Percentiles rank a stretch among this genome's conserved stretches.
Evolutionary conservation across 225 moss, liverwort and hornwort genomes (phyloP).

Genomic region (Rhytidiadelphus loreus): DNA sequence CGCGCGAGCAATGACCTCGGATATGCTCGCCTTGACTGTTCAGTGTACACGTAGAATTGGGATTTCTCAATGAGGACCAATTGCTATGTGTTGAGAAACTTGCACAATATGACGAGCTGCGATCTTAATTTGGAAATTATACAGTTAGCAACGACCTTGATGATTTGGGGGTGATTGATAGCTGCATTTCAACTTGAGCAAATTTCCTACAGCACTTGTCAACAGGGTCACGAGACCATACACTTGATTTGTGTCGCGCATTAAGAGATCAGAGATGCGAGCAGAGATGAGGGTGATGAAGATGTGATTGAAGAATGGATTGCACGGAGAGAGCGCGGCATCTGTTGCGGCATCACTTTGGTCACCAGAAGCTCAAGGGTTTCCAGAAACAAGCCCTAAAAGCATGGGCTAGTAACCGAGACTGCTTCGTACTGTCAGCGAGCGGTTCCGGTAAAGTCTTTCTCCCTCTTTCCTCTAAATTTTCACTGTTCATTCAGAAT

Average conservation of each 20-base stretch:
- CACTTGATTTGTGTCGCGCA: not conserved
- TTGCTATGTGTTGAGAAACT: not conserved
- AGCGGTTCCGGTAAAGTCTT: constrained; percentile 36
- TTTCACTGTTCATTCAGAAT: not conserved
- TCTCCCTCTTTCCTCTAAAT: not conserved
- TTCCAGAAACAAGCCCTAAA: constrained; percentile 45
- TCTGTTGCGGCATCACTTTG: constrained; percentile 31
- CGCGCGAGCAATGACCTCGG: not conserved
- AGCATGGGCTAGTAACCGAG: constrained; percentile 39
- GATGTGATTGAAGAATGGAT: not conserved
- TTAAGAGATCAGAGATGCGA: not conserved
- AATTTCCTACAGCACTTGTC: not conserved
- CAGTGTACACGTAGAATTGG: not conserved
- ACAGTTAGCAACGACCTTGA: not conserved
- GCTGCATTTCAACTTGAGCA: not conserved
- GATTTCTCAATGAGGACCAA: not conserved
- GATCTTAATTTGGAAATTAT: not conserved
- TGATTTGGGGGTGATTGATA: not conserved
- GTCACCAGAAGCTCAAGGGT: constrained; percentile 26
- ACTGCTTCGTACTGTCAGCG: constrained; percentile 50
- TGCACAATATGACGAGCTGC: not conserved
- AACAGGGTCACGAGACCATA: not conserved
- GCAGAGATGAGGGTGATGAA: not conserved
- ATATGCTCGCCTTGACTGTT: not conserved
- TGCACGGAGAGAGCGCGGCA: constrained; percentile 14